Percentiles rank a stretch among this genome's conserved stretches.
These are phyloP conservation scores for Didymella arachidicola DNA, from an alignment of 2,329 filamentous ascomycete genomes.

Conservation along the genomic window DNA sequence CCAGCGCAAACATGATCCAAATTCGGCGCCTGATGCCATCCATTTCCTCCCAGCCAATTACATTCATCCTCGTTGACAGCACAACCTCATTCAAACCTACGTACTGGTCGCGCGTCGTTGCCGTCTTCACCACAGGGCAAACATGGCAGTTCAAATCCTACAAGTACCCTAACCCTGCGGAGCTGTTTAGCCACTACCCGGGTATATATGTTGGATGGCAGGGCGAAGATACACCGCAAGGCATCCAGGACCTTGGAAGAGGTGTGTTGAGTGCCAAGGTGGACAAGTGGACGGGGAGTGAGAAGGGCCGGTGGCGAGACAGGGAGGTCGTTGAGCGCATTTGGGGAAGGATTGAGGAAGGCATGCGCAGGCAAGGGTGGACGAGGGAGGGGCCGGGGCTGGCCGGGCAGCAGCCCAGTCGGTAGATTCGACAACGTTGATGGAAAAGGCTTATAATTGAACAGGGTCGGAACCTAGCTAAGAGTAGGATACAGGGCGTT, in stretches of 20 bases:
- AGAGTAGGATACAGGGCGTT: background rate
- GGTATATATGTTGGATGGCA: slow-evolving; percentile 93
- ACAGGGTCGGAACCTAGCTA: no score
- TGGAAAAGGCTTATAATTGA: no score
- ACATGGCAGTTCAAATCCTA: slow-evolving; percentile 99
- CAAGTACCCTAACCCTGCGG: slow-evolving; percentile 89
- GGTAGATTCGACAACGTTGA: background rate
- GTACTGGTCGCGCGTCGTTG: slow-evolving; percentile 95
- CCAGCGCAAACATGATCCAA: slow-evolving; percentile 79
- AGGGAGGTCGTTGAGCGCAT: slow-evolving; percentile 91
- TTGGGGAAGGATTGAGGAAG: slow-evolving; percentile 86
- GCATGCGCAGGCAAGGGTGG: slow-evolving; percentile 89
- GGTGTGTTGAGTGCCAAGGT: slow-evolving; percentile 80
- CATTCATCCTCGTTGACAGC: slow-evolving; percentile 94
- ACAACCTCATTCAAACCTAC: slow-evolving; percentile 96
- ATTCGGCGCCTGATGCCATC: slow-evolving; percentile 78
- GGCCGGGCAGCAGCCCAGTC: slow-evolving; percentile 30
- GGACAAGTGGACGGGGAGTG: slow-evolving; percentile 76
- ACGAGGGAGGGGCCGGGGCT: slow-evolving; percentile 70
- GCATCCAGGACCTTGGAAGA: slow-evolving; percentile 83
- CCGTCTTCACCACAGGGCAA: slow-evolving; percentile 96
- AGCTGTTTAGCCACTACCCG: slow-evolving; percentile 87
- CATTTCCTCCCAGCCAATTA: slow-evolving; percentile 74
- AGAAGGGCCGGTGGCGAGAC: slow-evolving; percentile 76
- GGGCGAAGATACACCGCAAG: slow-evolving; percentile 79